phyloP scores from a whole-genome alignment of 2,329 filamentous ascomycete genomes.

The Sporothrix luriei region DNA sequence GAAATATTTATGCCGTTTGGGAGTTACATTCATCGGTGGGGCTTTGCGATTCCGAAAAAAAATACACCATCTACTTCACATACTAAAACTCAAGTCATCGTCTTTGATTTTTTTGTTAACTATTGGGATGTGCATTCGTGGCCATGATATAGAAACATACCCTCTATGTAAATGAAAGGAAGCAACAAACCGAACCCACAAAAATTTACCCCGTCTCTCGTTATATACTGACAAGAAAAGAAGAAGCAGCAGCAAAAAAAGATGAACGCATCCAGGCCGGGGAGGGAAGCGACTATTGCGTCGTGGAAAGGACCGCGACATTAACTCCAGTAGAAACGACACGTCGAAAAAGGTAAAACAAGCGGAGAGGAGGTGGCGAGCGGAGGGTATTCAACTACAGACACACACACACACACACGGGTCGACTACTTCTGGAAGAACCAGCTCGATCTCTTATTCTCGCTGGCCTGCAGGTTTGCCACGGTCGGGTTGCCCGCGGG shows the following conservation, averaged over 20 bases:
- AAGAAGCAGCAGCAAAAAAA: background rate
- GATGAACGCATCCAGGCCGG: slow-evolving; percentile 15
- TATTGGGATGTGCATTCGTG: slow-evolving; percentile 16
- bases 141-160: slow-evolving; percentile 7
- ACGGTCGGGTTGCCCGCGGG: slow-evolving; percentile 58
- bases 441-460: slow-evolving; percentile 67
- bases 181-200: slow-evolving; percentile 14
- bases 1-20: no score
- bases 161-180: slow-evolving; percentile 27
- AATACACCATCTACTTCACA: background rate
- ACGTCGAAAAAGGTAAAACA: background rate
- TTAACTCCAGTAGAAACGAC: slow-evolving; percentile 22
- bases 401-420: background rate
- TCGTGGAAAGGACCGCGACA: background rate
- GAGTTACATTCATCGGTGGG: no score
- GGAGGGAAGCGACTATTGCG: slow-evolving; percentile 5
- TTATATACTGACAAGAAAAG: slow-evolving; percentile 28
- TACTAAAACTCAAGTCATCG: background rate
- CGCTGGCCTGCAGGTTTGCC: slow-evolving; percentile 61
- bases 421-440: slow-evolving; percentile 37
- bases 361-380: background rate
- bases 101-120: slow-evolving; percentile 10
- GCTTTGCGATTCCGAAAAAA: no score
- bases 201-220: slow-evolving; percentile 23
- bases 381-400: background rate